These are phyloP conservation scores for Torulaspora maleeae DNA, from an alignment of 805 yeast genomes.

Conservation along the genomic window DNA sequence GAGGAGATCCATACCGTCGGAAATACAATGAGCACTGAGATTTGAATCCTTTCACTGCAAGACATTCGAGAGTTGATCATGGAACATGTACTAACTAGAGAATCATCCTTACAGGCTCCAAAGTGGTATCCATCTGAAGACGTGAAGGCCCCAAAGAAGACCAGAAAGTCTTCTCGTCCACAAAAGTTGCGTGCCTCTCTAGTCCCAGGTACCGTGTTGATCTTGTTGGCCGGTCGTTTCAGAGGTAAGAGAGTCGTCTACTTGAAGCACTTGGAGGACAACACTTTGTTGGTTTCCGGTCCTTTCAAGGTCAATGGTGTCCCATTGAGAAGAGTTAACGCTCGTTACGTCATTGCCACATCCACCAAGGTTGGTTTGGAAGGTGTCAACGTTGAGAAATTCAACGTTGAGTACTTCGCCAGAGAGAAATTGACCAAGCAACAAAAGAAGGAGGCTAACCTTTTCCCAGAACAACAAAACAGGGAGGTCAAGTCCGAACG, in stretches of 20 bases:
- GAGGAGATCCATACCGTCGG: not conserved
- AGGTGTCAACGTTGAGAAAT: constrained; percentile 81
- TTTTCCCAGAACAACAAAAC: constrained; percentile 74
- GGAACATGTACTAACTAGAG: constrained; percentile 19
- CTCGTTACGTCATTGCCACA: constrained; percentile 98
- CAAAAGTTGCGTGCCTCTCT: constrained; percentile 92
- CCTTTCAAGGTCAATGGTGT: constrained; percentile 99
- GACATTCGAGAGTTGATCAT: not conserved
- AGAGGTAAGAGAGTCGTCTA: constrained; percentile 99
- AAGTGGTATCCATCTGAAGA: constrained; percentile 94
- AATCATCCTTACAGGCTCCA: constrained; percentile 50
- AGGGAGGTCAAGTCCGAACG: constrained; percentile 92
- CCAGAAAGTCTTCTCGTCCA: constrained; percentile 89
- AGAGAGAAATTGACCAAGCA: constrained; percentile 84
- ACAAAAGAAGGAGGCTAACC: constrained; percentile 85
- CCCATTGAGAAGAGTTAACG: constrained; percentile 98
- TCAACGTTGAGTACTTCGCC: constrained; percentile 92
- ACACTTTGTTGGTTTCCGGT: constrained; percentile 94
- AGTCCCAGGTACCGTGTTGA: constrained; percentile 97
- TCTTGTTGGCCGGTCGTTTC: constrained; percentile 98
- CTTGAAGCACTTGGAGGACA: constrained; percentile 95
- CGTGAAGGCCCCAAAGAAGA: constrained; percentile 78
- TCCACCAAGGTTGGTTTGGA: constrained; percentile 84
- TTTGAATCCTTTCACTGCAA: not conserved
- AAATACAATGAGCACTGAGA: not conserved